Evolutionary conservation across 2,329 filamentous ascomycete genomes (phyloP).

Genomic region (Colletotrichum viniferum): DNA sequence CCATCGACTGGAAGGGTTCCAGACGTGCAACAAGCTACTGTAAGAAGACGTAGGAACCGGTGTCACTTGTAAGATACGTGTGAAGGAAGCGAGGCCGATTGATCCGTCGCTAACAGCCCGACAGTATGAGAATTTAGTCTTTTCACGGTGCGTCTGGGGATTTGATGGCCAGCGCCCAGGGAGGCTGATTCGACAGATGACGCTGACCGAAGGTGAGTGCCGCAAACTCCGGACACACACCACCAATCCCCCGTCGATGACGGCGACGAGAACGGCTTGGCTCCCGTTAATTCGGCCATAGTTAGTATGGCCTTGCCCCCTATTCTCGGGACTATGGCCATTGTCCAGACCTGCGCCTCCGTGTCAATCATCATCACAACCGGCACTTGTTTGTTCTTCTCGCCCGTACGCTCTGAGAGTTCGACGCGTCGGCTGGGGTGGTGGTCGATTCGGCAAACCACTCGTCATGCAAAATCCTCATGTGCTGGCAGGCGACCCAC

Average conservation of each 20-base stretch:
- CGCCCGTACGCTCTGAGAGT: background rate
- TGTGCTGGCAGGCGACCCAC: background rate
- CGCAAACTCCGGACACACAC: conserved; percentile 10
- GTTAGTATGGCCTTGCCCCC: background rate
- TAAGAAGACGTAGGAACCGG: background rate
- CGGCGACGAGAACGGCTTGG: conserved; percentile 9
- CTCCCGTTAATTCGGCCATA: background rate
- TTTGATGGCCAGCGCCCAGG: background rate
- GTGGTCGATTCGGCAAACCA: background rate
- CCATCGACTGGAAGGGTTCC: background rate
- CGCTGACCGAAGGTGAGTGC: conserved; percentile 18
- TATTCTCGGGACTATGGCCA: background rate
- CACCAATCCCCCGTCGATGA: conserved; percentile 5
- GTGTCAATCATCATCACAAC: background rate
- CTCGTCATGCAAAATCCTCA: background rate
- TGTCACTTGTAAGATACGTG: background rate
- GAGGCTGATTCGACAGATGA: conserved; percentile 7
- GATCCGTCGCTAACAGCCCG: conserved; percentile 9
- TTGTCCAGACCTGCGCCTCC: background rate
- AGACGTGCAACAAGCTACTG: background rate
- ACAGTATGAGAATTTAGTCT: conserved; percentile 8
- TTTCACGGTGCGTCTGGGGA: conserved; percentile 12
- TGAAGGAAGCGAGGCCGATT: background rate
- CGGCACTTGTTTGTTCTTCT: background rate
- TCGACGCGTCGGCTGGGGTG: background rate